Conservation (phyloP, 768 basidiomycete species). For the Russula virescens region DNA sequence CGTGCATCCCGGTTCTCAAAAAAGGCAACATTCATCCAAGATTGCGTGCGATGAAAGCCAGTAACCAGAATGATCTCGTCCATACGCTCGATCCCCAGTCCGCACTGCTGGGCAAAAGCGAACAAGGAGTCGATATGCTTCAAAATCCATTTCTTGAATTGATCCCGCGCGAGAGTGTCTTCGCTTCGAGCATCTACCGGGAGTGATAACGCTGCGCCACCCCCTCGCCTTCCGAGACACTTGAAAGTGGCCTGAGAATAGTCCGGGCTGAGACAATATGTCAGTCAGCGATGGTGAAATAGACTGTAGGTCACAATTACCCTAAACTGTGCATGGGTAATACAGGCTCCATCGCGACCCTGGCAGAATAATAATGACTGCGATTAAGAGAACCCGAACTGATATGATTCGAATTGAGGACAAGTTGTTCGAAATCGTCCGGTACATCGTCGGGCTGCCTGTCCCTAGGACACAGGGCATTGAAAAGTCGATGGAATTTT, state of each 20-base stretch:
- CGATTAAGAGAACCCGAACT: too few species aligned
- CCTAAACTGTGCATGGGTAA: too few species aligned
- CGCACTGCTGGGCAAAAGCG: background rate
- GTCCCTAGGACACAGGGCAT: too few species aligned
- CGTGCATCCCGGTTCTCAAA: background rate
- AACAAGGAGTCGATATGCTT: conserved; percentile 1
- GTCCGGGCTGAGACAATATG: too few species aligned
- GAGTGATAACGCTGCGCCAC: background rate
- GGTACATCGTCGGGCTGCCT: too few species aligned
- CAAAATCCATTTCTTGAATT: background rate
- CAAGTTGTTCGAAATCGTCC: too few species aligned
- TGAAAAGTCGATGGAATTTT: too few species aligned
- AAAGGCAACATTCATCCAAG: background rate
- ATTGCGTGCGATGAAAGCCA: background rate
- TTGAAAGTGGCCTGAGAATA: too few species aligned
- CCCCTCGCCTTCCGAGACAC: too few species aligned
- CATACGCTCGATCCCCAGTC: background rate
- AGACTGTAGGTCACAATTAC: too few species aligned
- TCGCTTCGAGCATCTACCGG: background rate
- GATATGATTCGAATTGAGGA: background rate
- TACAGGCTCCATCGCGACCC: background rate
- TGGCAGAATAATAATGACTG: background rate
- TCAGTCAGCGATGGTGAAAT: too few species aligned
- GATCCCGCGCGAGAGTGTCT: background rate
- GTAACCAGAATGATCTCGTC: conserved; percentile 1